Evolutionary conservation across 345 rosid genomes (phyloP).

Genomic region (Eucalyptus sideroxylon): DNA sequence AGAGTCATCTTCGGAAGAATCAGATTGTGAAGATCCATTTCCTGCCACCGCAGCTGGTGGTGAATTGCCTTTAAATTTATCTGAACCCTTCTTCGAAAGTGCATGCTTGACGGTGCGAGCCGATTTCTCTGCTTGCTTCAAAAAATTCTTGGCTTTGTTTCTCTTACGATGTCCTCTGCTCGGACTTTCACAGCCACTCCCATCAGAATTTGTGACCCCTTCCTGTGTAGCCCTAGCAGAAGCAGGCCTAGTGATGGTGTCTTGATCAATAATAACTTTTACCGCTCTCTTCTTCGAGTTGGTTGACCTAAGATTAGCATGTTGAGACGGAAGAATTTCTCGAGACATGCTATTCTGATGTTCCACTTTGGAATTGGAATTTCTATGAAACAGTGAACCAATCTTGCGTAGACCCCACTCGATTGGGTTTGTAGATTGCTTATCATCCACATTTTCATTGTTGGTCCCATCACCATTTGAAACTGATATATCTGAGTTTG

Average conservation of each 20-base stretch:
- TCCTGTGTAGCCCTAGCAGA: conserved; percentile 13
- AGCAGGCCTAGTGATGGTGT: conserved; percentile 14
- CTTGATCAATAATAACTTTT: conserved; percentile 28
- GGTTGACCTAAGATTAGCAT: conserved; percentile 43
- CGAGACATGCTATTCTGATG: neutral
- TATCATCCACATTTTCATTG: conserved; percentile 39
- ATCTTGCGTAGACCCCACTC: conserved; percentile 41
- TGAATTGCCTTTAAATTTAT: conserved; percentile 6
- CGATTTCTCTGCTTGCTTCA: conserved; percentile 65
- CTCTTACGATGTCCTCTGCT: conserved; percentile 29
- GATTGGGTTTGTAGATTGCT: conserved; percentile 9
- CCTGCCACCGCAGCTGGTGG: conserved; percentile 5
- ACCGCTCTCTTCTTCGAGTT: conserved; percentile 29
- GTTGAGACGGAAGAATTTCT: conserved; percentile 34
- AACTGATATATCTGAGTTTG: neutral
- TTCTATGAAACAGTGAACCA: conserved; percentile 37
- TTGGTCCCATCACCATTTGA: conserved; percentile 5
- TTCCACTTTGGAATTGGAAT: conserved; percentile 1
- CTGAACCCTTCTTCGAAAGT: conserved; percentile 63
- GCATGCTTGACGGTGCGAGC: conserved; percentile 48
- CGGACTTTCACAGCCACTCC: conserved; percentile 27
- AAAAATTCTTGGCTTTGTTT: conserved; percentile 44
- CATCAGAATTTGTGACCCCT: conserved; percentile 16
- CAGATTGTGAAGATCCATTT: conserved; percentile 18
- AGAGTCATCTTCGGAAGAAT: conserved; percentile 38